A percentile compares a stretch with the other conserved stretches of the same genome.
Evolutionary conservation across 257 asterid species (phyloP).

Genomic region (Solanum clarkiae): DNA sequence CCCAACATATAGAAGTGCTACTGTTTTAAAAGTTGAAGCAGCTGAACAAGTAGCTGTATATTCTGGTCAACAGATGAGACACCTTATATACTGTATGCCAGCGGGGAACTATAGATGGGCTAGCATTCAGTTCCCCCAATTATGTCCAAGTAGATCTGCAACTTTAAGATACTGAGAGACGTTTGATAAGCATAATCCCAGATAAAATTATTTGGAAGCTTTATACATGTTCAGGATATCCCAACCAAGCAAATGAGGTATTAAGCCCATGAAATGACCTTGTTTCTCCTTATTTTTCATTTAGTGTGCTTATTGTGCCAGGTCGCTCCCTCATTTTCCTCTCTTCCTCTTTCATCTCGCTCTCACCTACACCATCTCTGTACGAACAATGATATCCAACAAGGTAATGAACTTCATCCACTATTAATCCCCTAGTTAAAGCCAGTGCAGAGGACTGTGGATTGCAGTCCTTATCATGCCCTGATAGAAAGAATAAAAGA

Average conservation of each 20-base stretch:
- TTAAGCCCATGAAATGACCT: neutral
- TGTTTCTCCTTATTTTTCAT: neutral
- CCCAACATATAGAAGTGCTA: neutral
- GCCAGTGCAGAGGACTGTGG: neutral
- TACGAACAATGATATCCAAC: neutral
- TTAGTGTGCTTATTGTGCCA: neutral
- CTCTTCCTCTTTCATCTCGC: neutral
- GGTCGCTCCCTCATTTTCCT: neutral
- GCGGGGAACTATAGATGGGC: neutral
- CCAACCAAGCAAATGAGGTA: neutral
- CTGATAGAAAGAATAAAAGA: neutral
- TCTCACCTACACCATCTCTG: neutral
- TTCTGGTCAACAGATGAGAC: neutral
- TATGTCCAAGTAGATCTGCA: neutral
- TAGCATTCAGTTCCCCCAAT: neutral
- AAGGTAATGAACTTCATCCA: neutral
- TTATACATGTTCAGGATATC: neutral
- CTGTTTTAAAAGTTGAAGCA: neutral
- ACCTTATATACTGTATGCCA: neutral
- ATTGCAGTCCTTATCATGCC: neutral
- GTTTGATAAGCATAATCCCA: neutral
- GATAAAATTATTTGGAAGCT: neutral
- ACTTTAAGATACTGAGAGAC: neutral
- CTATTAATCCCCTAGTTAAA: neutral
- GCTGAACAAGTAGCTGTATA: neutral